Percentiles rank a stretch among this genome's conserved stretches.
Conservation (phyloP, 192 early-diverging fungal genomes). For the Jimgerdemannia flammicorona region DNA sequence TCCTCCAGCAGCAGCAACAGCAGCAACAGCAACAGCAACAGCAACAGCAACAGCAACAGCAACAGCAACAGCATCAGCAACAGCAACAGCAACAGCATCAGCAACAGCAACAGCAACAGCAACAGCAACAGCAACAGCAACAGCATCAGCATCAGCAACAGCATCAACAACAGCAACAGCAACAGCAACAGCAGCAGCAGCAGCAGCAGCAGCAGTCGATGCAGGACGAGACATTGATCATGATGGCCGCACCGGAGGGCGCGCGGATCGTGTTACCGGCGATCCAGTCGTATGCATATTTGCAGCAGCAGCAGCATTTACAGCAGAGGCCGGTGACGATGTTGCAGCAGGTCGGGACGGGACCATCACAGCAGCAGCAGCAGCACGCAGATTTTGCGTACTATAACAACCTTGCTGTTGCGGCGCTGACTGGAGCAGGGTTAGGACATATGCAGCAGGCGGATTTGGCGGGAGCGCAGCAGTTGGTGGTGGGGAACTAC, state of each 20-base stretch:
- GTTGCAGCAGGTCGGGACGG: too few species aligned
- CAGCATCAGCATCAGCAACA: not conserved
- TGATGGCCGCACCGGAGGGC: constrained; percentile 3
- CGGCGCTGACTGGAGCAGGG: constrained; percentile 24
- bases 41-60: constrained; percentile 2
- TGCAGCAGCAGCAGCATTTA: not conserved
- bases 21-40: not conserved
- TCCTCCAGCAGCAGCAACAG: not conserved
- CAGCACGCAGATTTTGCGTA: constrained; percentile 14
- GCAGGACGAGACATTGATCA: constrained; percentile 1
- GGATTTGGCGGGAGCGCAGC: constrained; percentile 25
- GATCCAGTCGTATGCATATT: not conserved
- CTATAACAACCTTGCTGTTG: constrained; percentile 15
- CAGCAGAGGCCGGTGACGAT: not conserved
- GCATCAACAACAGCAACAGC: not conserved
- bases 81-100: not conserved
- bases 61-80: constrained; percentile 1
- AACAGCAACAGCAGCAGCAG: not conserved
- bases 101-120: constrained; percentile 5
- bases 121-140: constrained; percentile 2
- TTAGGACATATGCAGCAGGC: constrained; percentile 26
- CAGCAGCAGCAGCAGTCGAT: constrained; percentile 11
- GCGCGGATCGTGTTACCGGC: not conserved
- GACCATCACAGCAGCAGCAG: constrained; percentile 16
- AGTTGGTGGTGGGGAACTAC: constrained; percentile 2